These are phyloP conservation scores for Yamadazyma phyllophila DNA, from an alignment of 805 yeast species.

Conservation along the genomic window DNA sequence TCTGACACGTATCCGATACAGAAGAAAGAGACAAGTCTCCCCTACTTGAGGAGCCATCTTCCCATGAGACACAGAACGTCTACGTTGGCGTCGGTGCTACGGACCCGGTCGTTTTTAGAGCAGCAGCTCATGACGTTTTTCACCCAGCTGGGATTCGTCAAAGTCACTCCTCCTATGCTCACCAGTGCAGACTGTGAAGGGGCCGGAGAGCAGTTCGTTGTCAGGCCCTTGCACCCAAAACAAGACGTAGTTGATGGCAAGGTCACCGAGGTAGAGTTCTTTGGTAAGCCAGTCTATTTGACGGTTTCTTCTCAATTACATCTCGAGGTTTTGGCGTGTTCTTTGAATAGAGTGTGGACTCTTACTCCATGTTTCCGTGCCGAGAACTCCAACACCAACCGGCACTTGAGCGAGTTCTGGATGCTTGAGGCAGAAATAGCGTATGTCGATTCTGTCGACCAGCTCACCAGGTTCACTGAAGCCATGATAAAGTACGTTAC, in stretches of 20 bases:
- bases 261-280: conserved; percentile 39
- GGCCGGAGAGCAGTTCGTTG: conserved; percentile 83
- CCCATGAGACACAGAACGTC: conserved; percentile 73
- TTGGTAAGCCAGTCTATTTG: conserved; percentile 64
- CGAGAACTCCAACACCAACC: conserved; percentile 83
- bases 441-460: conserved; percentile 55
- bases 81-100: conserved; percentile 60
- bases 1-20: conserved; percentile 74
- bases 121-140: conserved; percentile 53
- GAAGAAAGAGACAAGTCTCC: conserved; percentile 68
- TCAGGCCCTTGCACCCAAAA: conserved; percentile 34
- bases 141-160: conserved; percentile 51
- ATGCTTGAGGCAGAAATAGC: conserved; percentile 93
- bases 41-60: conserved; percentile 69
- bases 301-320: conserved; percentile 94
- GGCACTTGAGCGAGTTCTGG: conserved; percentile 96
- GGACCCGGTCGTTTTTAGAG: conserved; percentile 73
- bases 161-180: conserved; percentile 81
- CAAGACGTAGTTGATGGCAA: conserved; percentile 16
- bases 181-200: conserved; percentile 96
- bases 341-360: conserved; percentile 82
- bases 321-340: conserved; percentile 73
- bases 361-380: conserved; percentile 92
- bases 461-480: conserved; percentile 67
- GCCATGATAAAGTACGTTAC: conserved; percentile 58